Conservation (phyloP, 148 eudicot species). For the Persicaria tinctoria region DNA sequence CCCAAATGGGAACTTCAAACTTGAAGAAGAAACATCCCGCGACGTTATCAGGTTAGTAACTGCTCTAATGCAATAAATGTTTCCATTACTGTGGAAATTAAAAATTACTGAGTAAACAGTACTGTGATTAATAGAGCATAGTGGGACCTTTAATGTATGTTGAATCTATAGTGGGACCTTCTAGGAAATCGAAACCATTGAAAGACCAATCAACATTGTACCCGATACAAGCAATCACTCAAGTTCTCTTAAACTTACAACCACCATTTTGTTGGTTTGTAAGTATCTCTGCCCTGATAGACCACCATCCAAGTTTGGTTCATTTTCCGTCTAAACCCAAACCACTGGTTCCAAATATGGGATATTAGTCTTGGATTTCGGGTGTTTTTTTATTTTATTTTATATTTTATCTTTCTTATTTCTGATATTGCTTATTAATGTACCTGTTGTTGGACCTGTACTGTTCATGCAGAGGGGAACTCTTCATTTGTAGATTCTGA, state of each 20-base stretch:
- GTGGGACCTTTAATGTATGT: no score
- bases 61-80: not conserved
- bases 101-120: not conserved
- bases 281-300: no score
- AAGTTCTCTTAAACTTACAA: no score
- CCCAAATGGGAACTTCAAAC: constrained; percentile 50
- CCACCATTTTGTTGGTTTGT: no score
- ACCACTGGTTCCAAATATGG: no score
- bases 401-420: not conserved
- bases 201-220: no score
- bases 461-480: constrained; percentile 45
- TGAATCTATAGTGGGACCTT: no score
- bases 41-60: constrained; percentile 42
- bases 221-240: no score
- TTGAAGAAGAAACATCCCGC: constrained; percentile 23
- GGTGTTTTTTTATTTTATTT: not conserved
- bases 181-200: no score
- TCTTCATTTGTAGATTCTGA: constrained; percentile 28
- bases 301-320: no score
- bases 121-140: no score
- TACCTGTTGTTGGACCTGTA: not conserved
- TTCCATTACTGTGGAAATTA: not conserved
- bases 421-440: constrained; percentile 1
- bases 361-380: not conserved
- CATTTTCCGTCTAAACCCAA: no score